Conservation (phyloP, 495 filamentous ascomycete genomes). For the Friedmanniomyces endolithicus region DNA sequence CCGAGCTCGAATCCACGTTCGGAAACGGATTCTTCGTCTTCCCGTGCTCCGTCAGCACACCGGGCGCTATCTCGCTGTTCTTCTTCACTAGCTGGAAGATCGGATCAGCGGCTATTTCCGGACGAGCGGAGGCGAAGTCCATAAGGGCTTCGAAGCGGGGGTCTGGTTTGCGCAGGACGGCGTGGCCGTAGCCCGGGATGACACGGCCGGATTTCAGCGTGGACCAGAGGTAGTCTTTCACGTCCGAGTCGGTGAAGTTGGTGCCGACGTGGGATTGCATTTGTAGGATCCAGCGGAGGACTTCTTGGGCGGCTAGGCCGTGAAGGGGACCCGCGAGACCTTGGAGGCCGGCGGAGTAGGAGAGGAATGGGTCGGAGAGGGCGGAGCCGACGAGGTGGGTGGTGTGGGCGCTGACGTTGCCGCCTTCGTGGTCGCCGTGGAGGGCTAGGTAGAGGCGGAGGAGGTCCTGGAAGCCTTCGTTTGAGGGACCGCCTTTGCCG, state of each 20-base stretch:
- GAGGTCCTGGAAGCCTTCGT: conserved; percentile 91
- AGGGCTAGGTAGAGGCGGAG: conserved; percentile 87
- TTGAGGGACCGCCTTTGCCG: conserved; percentile 71
- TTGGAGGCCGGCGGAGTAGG: conserved; percentile 89
- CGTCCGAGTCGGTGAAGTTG: conserved; percentile 62
- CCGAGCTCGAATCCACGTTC: conserved; percentile 85
- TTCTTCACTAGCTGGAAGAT: conserved; percentile 87
- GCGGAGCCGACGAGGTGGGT: conserved; percentile 96
- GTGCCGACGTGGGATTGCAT: conserved; percentile 83
- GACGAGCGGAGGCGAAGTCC: conserved; percentile 78
- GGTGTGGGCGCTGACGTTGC: conserved; percentile 94
- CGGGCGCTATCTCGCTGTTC: conserved; percentile 69
- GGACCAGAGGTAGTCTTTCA: conserved; percentile 81
- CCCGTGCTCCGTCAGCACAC: conserved; percentile 81
- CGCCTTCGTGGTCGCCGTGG: conserved; percentile 96
- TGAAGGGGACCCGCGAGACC: conserved; percentile 91
- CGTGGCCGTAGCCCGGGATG: conserved; percentile 95
- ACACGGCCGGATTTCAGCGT: conserved; percentile 90
- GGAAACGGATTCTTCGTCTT: conserved; percentile 99
- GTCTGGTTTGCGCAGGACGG: conserved; percentile 92
- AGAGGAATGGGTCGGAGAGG: conserved; percentile 86
- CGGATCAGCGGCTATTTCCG: conserved; percentile 73
- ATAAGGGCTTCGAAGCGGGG: conserved; percentile 92
- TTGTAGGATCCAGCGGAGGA: conserved; percentile 84
- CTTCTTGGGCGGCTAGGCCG: conserved; percentile 92